Evolutionary conservation across 257 asterid species (phyloP), one percentile per base, ranked within the genome.

Genomic region (Cinchona pubescens): DNA sequence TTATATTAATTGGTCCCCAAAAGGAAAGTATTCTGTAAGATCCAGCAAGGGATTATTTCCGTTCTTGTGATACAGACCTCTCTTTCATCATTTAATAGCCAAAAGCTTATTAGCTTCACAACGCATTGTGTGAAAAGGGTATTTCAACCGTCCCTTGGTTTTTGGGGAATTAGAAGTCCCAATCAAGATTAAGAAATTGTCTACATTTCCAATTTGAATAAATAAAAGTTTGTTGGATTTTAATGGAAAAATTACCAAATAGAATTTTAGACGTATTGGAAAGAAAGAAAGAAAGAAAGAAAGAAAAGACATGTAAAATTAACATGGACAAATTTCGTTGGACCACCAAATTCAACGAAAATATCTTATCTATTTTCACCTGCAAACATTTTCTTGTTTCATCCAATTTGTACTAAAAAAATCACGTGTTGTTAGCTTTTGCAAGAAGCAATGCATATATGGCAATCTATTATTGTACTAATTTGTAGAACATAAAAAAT

Each of bases 341-440:
- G 84, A 74, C 89, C 86, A 83, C 83, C 46, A 74, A 67, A 78
- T n/a, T 77, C 43, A 67, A 60, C 32, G 25, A 72, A 69, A 82
- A 82, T 70, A 79, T 77, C 79, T 63, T 37, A 40, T 37, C 66
- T 18, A 25, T 64, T 72, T n/a, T n/a, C n/a, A n/a, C n/a, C n/a
- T n/a, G n/a, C n/a, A n/a, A n/a, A n/a, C n/a, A n/a, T n/a, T n/a
- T 53, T 64, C 45, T 71, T 51, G 64, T 19, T 65, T 51, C 60
- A 53, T 35, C 59, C 32, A 75, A 65, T 21, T 48, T 75, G 27
- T 29, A 30, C 34, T 61, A 61, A 19, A 56, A n/a, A 18, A n/a
- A 38, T 55, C 67, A 72, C 29, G 19, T 38, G 0, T 8, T 48
- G 9, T 51, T 16, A 40, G 65, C 43, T 65, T 75, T 7, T 9